Evolutionary conservation across 2,329 filamentous ascomycete species (phyloP).

Genomic region (Clonostachys sp.): DNA sequence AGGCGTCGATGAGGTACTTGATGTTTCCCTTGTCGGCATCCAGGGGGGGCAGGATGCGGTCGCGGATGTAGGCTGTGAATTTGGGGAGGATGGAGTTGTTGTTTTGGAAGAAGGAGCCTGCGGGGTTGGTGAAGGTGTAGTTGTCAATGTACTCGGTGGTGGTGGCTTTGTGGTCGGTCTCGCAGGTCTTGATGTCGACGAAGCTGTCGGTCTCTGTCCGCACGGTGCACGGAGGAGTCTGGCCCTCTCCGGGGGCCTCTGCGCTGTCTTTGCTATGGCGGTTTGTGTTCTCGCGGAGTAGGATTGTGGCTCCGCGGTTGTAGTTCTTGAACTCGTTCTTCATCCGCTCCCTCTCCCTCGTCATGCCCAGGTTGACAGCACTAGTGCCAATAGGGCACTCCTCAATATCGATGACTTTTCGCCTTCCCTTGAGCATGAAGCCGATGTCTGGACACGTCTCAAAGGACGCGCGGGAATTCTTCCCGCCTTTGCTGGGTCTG

Average conservation of each 20-base stretch:
- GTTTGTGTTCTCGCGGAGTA: conserved; percentile 80
- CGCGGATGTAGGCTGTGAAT: conserved; percentile 84
- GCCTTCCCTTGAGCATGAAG: conserved; percentile 82
- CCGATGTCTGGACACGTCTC: conserved; percentile 73
- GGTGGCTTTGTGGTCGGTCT: conserved; percentile 78
- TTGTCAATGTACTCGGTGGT: conserved; percentile 84
- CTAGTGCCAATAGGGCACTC: conserved; percentile 94
- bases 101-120: conserved; percentile 97
- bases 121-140: conserved; percentile 85
- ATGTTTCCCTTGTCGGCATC: conserved; percentile 27
- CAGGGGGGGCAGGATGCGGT: conserved; percentile 61
- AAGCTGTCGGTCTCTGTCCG: conserved; percentile 48
- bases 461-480: conserved; percentile 43
- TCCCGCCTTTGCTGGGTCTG: conserved; percentile 38
- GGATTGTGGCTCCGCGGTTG: conserved; percentile 77
- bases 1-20: conserved; percentile 92
- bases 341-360: conserved; percentile 73
- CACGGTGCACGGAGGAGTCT: conserved; percentile 24
- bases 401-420: conserved; percentile 85
- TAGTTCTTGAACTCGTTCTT: conserved; percentile 66
- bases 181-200: conserved; percentile 79
- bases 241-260: conserved; percentile 6
- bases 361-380: conserved; percentile 75
- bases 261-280: conserved; percentile 51
- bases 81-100: conserved; percentile 93